Percentiles rank a stretch among this genome's conserved stretches.
phyloP scores from a whole-genome alignment of 23 red algal species.

The Gracilaria gracilis region DNA sequence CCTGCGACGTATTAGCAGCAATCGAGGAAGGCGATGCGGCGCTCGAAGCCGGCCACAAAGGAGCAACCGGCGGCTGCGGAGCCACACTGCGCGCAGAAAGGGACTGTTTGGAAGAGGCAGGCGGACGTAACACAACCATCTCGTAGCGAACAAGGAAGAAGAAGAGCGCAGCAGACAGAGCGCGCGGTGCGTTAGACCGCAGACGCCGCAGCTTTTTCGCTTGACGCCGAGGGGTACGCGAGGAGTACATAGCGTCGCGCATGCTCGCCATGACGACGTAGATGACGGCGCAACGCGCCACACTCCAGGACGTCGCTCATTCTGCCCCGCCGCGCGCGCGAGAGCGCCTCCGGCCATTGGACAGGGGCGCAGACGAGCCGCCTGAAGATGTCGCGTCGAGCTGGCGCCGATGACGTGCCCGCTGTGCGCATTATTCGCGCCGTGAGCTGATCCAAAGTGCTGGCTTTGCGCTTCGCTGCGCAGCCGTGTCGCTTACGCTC shows the following conservation, averaged over 20 bases:
- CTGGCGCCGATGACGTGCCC: no score
- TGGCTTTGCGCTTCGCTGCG: no score
- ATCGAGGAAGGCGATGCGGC: neutral
- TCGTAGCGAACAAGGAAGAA: conserved; percentile 33
- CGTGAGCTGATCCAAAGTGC: neutral
- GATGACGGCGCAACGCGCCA: neutral
- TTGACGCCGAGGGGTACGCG: neutral
- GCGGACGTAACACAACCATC: conserved; percentile 27
- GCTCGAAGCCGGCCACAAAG: neutral
- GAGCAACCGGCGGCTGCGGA: neutral
- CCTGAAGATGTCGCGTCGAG: no score
- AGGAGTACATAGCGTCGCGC: neutral
- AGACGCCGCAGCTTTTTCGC: neutral
- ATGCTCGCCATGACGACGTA: neutral
- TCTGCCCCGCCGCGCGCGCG: no score
- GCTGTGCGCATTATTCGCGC: neutral
- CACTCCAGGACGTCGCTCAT: no score
- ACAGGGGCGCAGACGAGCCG: no score
- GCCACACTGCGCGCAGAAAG: neutral
- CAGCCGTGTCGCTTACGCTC: no score
- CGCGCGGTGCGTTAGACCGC: neutral
- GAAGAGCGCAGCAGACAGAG: conserved; percentile 2
- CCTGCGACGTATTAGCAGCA: neutral
- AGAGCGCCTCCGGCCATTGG: no score
- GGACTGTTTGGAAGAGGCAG: neutral